Conservation (phyloP, 75 land plant species). For the Picea sitchensis region DNA sequence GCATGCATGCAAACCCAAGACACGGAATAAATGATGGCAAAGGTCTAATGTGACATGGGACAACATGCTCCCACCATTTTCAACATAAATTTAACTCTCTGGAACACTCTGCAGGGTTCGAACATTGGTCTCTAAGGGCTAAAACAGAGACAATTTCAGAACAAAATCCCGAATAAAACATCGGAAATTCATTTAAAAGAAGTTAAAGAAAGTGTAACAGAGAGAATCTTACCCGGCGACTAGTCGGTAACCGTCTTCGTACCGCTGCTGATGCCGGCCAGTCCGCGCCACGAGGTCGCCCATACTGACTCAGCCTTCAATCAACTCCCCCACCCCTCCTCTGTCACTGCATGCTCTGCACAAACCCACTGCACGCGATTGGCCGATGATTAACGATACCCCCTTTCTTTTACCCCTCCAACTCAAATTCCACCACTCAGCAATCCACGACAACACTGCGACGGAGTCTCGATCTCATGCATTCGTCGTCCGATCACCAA, state of each 20-base stretch:
- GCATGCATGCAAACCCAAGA: not conserved
- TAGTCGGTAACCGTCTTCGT: constrained; percentile 78
- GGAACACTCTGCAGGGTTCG: not conserved
- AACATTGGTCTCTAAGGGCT: not conserved
- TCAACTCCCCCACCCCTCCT: not conserved
- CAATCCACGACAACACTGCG: no score
- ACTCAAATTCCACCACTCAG: no score
- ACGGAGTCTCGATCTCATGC: no score
- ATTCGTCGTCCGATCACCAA: no score
- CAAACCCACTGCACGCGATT: no score
- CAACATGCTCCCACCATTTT: no score
- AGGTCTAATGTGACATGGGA: no score
- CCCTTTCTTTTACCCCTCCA: no score
- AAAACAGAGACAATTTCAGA: not conserved
- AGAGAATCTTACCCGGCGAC: constrained; percentile 62
- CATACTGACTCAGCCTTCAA: constrained; percentile 33
- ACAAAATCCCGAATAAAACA: not conserved
- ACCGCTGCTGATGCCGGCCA: constrained; percentile 91
- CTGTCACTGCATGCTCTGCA: not conserved
- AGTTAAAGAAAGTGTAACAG: not conserved
- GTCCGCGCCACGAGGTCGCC: constrained; percentile 88
- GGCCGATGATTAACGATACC: no score
- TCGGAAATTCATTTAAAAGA: not conserved
- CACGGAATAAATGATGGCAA: not conserved
- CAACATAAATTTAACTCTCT: no score